A percentile compares a stretch with the other conserved stretches of the same genome.
Evolutionary conservation across 2,329 filamentous ascomycete genomes (phyloP).

Genomic region (Amauroascus niger): DNA sequence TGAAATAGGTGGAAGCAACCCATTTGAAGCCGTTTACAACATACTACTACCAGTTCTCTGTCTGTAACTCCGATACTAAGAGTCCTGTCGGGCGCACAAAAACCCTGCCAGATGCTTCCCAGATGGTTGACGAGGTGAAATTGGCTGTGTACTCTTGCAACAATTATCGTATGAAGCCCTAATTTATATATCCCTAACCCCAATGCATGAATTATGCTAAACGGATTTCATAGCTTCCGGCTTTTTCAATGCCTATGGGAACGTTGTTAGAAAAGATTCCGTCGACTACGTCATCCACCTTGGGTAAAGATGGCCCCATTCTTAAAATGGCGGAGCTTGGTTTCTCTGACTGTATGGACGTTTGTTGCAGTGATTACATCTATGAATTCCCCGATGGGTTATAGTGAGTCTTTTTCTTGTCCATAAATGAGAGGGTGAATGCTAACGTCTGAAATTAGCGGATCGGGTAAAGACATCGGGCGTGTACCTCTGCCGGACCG

Average conservation of each 20-base stretch:
- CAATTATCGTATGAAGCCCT: conserved; percentile 55
- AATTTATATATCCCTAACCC: conserved; percentile 24
- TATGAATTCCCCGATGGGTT: conserved; percentile 50
- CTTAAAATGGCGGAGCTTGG: not conserved
- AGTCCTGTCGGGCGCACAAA: conserved; percentile 60
- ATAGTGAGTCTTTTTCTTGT: conserved; percentile 11
- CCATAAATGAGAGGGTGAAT: conserved; percentile 1
- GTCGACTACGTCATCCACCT: conserved; percentile 53
- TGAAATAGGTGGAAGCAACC: conserved; percentile 51
- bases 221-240: conserved; percentile 35
- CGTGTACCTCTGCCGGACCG: conserved; percentile 10
- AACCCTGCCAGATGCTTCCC: conserved; percentile 51
- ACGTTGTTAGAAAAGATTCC: conserved; percentile 49
- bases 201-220: not conserved
- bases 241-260: conserved; percentile 53
- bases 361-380: conserved; percentile 44
- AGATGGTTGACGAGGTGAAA: conserved; percentile 47
- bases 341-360: not conserved
- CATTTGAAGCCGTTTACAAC: conserved; percentile 54
- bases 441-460: conserved; percentile 26
- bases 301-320: conserved; percentile 10
- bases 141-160: conserved; percentile 63
- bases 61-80: conserved; percentile 51
- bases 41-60: conserved; percentile 57
- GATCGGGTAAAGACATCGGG: conserved; percentile 12